phyloP scores from a whole-genome alignment of 2,329 filamentous ascomycete genomes.

The Colletotrichum gigasporum region DNA sequence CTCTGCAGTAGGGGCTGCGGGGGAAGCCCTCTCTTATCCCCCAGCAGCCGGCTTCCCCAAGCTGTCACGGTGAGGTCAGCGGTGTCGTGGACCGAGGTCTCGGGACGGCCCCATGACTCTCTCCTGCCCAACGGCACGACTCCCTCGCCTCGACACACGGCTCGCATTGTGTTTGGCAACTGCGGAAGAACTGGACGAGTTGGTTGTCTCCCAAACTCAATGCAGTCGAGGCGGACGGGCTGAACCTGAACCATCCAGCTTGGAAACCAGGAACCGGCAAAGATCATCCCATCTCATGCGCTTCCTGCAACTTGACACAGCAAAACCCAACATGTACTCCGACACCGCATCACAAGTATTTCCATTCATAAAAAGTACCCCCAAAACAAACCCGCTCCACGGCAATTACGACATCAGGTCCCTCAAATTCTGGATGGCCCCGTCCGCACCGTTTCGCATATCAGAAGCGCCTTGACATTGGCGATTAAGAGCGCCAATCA shows the following conservation, averaged over 20 bases:
- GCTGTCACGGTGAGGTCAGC: constrained; percentile 22
- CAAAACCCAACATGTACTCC: neutral
- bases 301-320: neutral
- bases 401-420: neutral
- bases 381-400: neutral
- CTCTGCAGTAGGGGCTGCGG: neutral
- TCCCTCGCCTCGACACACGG: constrained; percentile 12
- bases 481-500: constrained; percentile 29
- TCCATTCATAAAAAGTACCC: neutral
- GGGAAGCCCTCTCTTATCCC: constrained; percentile 28
- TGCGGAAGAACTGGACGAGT: too few relatives aligned
- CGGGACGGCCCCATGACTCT: constrained; percentile 25
- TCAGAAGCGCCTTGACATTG: constrained; percentile 1
- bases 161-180: neutral
- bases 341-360: neutral
- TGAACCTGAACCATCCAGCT: neutral
- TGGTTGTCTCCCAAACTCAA: neutral
- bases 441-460: constrained; percentile 17
- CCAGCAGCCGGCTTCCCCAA: constrained; percentile 1
- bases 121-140: neutral
- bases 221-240: neutral
- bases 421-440: constrained; percentile 3
- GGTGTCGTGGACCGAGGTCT: constrained; percentile 24
- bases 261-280: neutral
- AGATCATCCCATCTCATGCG: constrained; percentile 6